phyloP scores from a whole-genome alignment of 306 rosid species.

The Adenanthera pavonina region DNA sequence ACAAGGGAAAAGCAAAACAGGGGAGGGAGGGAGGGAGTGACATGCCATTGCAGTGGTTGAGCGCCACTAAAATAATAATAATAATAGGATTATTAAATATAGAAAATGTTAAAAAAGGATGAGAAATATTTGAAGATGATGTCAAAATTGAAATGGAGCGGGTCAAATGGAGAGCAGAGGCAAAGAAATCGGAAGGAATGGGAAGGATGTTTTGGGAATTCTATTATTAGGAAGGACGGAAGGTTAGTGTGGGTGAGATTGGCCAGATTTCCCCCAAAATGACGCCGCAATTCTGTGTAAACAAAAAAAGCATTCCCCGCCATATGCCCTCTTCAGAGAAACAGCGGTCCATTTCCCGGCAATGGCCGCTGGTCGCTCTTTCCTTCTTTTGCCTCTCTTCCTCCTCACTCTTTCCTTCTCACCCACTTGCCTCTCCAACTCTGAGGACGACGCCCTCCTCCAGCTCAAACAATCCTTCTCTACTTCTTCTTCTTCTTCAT shows the following conservation, averaged over 20 bases:
- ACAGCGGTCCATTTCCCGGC: constrained; percentile 65
- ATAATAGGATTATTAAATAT: not conserved
- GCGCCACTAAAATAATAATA: too few relatives aligned
- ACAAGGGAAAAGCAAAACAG: not conserved
- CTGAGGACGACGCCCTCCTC: constrained; percentile 51
- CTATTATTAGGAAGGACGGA: not conserved
- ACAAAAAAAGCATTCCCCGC: not conserved
- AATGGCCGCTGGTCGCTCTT: constrained; percentile 75
- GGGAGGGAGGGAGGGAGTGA: not conserved
- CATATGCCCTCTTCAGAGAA: constrained; percentile 12
- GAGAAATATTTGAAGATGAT: not conserved
- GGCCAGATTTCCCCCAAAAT: not conserved
- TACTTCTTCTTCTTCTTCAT: not conserved
- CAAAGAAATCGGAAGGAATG: not conserved
- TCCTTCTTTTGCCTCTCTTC: constrained; percentile 24
- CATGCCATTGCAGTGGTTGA: not conserved
- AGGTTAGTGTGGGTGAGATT: not conserved
- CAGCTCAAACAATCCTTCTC: constrained; percentile 62
- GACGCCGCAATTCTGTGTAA: not conserved
- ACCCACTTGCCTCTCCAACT: constrained; percentile 38
- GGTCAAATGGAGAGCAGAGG: not conserved
- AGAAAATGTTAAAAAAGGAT: not conserved
- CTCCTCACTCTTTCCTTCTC: not conserved
- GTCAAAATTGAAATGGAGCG: not conserved
- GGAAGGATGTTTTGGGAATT: not conserved